These are phyloP conservation scores for Monocercomonoides exilis DNA, from an alignment of 78 protist genomes.

Conservation along the genomic window DNA sequence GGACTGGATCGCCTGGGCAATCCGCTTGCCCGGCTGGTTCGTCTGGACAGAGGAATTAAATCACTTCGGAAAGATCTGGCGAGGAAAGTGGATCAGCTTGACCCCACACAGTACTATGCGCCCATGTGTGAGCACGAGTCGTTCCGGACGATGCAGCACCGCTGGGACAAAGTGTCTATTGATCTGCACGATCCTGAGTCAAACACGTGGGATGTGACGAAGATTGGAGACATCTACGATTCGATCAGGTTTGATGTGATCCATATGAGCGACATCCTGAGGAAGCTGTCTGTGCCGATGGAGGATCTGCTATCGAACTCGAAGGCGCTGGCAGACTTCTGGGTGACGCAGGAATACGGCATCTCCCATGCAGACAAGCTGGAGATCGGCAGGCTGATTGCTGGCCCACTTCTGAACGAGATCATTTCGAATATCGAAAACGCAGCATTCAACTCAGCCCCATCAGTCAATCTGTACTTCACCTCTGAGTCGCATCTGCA, in stretches of 20 bases:
- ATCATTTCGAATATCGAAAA: background rate
- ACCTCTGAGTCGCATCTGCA: conserved; percentile 60
- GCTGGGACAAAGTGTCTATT: background rate
- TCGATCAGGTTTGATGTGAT: background rate
- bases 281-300: background rate
- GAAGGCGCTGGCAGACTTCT: background rate
- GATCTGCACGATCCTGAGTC: background rate
- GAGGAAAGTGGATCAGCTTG: background rate
- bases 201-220: conserved; percentile 1
- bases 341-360: background rate
- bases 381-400: background rate
- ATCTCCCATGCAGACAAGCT: background rate
- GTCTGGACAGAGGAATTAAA: background rate
- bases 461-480: conserved; percentile 38
- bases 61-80: background rate
- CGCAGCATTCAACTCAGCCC: background rate
- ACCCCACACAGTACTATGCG: background rate
- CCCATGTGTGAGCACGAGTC: conserved; percentile 20
- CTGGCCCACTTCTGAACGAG: background rate
- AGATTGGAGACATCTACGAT: conserved; percentile 1
- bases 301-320: background rate
- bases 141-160: background rate
- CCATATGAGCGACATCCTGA: background rate
- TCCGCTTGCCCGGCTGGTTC: background rate
- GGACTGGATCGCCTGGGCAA: background rate